These are phyloP conservation scores for Thielaviopsis populi DNA, from an alignment of 2,329 filamentous ascomycete genomes.

Conservation along the genomic window DNA sequence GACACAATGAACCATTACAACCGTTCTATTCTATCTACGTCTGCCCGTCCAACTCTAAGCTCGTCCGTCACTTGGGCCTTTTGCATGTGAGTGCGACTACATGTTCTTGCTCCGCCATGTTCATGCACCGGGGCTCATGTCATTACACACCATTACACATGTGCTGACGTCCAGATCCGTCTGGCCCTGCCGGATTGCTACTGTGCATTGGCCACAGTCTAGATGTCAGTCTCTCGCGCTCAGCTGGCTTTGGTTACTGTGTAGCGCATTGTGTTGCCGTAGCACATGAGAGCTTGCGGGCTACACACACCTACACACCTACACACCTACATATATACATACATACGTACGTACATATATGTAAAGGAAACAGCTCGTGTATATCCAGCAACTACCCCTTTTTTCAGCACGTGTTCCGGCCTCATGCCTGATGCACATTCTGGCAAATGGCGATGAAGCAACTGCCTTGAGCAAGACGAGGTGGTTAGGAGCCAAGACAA, in stretches of 20 bases:
- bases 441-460: not conserved
- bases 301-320: no score
- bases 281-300: not conserved
- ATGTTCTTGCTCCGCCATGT: not conserved
- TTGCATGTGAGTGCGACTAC: not conserved
- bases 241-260: no score
- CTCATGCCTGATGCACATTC: not conserved
- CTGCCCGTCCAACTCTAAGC: no score
- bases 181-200: no score
- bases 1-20: not conserved
- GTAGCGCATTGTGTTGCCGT: not conserved
- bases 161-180: not conserved
- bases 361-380: no score
- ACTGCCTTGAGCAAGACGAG: not conserved
- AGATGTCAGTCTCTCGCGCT: not conserved
- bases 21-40: not conserved
- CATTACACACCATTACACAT: no score
- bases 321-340: no score
- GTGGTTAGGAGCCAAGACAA: not conserved
- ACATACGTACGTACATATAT: no score
- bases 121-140: no score
- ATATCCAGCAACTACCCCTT: not conserved
- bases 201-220: not conserved
- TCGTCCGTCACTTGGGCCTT: not conserved
- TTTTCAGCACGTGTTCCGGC: not conserved